A percentile compares a stretch with the other conserved stretches of the same genome.
These are phyloP conservation scores for Rhynchospora pubera DNA, from an alignment of 176 grass and related monocot genomes.

Conservation along the genomic window DNA sequence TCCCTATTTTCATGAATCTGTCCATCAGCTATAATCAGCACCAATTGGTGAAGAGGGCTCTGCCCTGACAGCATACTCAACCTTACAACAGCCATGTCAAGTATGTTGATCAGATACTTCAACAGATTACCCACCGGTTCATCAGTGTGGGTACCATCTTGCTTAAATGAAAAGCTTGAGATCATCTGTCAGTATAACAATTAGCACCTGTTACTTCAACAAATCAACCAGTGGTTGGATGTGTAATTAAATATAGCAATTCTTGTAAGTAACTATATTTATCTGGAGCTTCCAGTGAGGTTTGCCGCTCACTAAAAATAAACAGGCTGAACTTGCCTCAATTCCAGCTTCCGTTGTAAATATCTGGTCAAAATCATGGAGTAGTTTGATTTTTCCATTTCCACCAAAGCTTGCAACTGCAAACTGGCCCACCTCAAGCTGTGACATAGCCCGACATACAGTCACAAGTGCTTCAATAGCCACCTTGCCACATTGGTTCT, in stretches of 20 bases:
- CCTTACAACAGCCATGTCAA: conserved; percentile 58
- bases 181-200: conserved; percentile 50
- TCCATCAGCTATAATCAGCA: conserved; percentile 90
- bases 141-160: conserved; percentile 85
- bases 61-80: conserved; percentile 72
- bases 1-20: conserved; percentile 83
- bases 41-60: conserved; percentile 76
- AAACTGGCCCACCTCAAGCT: conserved; percentile 90
- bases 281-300: conserved; percentile 2
- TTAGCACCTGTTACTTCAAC: neutral
- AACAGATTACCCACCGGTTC: conserved; percentile 80
- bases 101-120: conserved; percentile 66
- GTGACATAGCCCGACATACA: conserved; percentile 87
- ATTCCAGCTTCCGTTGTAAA: conserved; percentile 82
- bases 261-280: neutral
- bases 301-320: neutral
- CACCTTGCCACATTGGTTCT: conserved; percentile 73
- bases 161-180: conserved; percentile 80
- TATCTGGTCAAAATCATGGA: conserved; percentile 93
- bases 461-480: conserved; percentile 85
- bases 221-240: too few species aligned
- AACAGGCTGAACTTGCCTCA: conserved; percentile 38
- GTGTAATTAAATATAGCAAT: neutral
- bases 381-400: conserved; percentile 65
- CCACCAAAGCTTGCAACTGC: conserved; percentile 83